A percentile compares a stretch with the other conserved stretches of the same genome.
phyloP scores from a whole-genome alignment of 177 flowering plant genomes.

The Vitis hybrid region DNA sequence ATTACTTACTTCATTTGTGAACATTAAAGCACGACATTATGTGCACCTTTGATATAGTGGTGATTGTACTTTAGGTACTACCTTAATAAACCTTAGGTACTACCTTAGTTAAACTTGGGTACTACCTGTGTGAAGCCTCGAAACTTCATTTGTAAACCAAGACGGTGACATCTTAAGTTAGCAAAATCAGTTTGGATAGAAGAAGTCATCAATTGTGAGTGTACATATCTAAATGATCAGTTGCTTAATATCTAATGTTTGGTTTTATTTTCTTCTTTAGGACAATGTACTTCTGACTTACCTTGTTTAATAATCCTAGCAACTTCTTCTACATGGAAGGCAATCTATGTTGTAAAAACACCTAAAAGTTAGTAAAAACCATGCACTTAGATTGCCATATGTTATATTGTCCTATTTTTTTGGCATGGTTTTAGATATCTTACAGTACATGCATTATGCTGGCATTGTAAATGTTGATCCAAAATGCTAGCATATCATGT shows the following conservation, averaged over 20 bases:
- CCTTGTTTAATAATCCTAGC: constrained; percentile 80
- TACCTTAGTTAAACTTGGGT: no score
- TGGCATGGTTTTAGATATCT: constrained; percentile 27
- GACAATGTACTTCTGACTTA: constrained; percentile 11
- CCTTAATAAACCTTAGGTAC: no score
- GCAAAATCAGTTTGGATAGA: not conserved
- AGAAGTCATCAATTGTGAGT: no score
- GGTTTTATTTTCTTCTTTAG: not conserved
- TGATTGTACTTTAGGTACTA: no score
- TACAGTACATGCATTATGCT: constrained; percentile 87
- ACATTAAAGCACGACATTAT: no score
- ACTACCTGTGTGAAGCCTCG: no score
- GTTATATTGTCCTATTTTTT: not conserved
- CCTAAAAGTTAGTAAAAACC: constrained; percentile 42
- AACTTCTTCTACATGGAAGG: constrained; percentile 69
- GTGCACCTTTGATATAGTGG: no score
- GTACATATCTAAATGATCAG: no score
- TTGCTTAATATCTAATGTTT: not conserved
- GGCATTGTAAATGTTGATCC: constrained; percentile 90
- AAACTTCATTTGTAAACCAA: constrained; percentile 17
- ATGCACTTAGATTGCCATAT: not conserved
- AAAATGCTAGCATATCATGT: constrained; percentile 59
- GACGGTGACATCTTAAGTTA: not conserved
- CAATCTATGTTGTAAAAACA: constrained; percentile 83
- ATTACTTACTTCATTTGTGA: no score